phyloP scores from a whole-genome alignment of 306 rosid genomes.

The Fagus sylvatica region DNA sequence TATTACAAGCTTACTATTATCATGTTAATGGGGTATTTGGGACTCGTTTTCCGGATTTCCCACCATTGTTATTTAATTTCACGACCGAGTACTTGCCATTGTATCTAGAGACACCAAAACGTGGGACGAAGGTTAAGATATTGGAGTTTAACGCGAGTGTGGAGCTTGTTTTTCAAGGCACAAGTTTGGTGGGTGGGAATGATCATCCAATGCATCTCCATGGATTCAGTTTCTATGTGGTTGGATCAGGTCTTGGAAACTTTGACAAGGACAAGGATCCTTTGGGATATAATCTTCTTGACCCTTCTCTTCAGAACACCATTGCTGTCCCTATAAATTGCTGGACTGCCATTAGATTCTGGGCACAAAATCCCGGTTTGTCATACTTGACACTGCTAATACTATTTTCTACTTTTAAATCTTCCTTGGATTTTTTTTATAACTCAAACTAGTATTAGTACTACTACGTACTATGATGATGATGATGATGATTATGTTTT shows the following conservation, averaged over 20 bases:
- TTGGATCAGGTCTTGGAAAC: constrained; percentile 31
- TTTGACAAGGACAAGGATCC: constrained; percentile 33
- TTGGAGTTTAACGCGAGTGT: constrained; percentile 25
- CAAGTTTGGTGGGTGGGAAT: constrained; percentile 25
- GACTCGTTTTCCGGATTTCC: constrained; percentile 21
- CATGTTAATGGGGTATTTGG: constrained; percentile 19
- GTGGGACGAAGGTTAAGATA: constrained; percentile 31
- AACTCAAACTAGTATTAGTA: too few relatives aligned
- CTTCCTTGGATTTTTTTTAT: too few relatives aligned
- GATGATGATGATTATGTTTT: too few relatives aligned
- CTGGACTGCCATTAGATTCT: constrained; percentile 32
- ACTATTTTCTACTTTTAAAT: too few relatives aligned
- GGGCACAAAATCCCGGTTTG: constrained; percentile 33
- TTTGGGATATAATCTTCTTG: constrained; percentile 26
- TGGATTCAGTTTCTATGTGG: constrained; percentile 32
- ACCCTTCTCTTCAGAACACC: constrained; percentile 35
- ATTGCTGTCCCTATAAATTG: constrained; percentile 28
- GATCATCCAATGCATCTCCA: constrained; percentile 44
- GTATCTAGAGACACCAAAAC: constrained; percentile 19
- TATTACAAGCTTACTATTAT: constrained; percentile 32
- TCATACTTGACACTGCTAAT: too few relatives aligned
- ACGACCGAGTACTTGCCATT: constrained; percentile 16
- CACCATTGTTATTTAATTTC: constrained; percentile 26
- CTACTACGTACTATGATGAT: too few relatives aligned
- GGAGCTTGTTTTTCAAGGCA: constrained; percentile 37